Conservation (phyloP, 129 eudicot species). For the Erigeron canadensis region DNA sequence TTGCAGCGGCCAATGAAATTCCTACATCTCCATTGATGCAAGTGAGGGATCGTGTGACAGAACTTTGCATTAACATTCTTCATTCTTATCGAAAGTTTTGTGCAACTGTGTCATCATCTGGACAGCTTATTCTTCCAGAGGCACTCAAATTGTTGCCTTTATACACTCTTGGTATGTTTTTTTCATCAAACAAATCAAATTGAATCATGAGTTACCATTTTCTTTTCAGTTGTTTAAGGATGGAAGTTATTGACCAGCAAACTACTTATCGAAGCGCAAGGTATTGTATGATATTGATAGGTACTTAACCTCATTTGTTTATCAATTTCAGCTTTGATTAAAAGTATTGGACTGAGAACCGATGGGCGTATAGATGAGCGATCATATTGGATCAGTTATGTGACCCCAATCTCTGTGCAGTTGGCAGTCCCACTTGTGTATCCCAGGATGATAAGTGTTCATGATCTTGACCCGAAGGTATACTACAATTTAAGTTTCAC, state of each 20-base stretch:
- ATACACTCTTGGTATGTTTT: constrained; percentile 78
- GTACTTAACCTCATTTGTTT: background rate
- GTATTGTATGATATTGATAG: constrained; percentile 2
- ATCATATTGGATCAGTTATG: constrained; percentile 83
- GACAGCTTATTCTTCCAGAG: constrained; percentile 95
- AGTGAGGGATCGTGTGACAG: constrained; percentile 81
- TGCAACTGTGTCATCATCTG: constrained; percentile 89
- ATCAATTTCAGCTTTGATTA: constrained; percentile 58
- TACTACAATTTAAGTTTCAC: background rate
- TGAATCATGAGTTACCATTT: background rate
- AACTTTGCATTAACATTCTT: constrained; percentile 71
- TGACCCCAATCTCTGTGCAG: constrained; percentile 67
- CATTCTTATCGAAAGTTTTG: constrained; percentile 93
- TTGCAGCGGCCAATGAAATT: constrained; percentile 80
- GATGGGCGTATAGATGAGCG: constrained; percentile 87
- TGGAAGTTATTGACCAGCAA: constrained; percentile 2
- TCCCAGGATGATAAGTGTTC: constrained; percentile 85
- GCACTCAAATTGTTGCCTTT: constrained; percentile 94
- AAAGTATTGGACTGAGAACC: constrained; percentile 72
- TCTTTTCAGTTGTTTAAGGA: too few relatives aligned
- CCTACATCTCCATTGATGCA: constrained; percentile 63
- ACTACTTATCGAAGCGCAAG: background rate
- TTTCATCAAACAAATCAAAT: constrained; percentile 8
- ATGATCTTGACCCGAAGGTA: constrained; percentile 74
- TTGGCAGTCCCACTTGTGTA: constrained; percentile 85